A percentile compares a stretch with the other conserved stretches of the same genome.
Conservation (phyloP, 2,329 filamentous ascomycete genomes). For the Penicillium vulpinum region DNA sequence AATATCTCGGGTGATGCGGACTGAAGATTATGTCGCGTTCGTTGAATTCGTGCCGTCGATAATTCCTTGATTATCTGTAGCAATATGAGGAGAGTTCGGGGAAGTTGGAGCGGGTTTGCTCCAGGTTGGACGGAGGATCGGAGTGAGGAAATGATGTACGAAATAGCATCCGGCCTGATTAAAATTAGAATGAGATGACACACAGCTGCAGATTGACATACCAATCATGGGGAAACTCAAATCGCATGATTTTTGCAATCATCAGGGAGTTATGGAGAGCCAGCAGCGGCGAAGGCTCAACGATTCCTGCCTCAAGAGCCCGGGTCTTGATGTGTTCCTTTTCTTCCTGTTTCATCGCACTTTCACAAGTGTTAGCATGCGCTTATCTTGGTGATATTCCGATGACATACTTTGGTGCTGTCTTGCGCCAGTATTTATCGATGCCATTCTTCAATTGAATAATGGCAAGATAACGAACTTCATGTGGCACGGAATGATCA, state of each 20-base stretch:
- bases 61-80: conserved; percentile 90
- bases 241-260: conserved; percentile 81
- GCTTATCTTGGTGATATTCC: background rate
- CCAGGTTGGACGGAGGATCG: conserved; percentile 55
- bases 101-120: conserved; percentile 65
- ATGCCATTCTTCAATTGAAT: conserved; percentile 97
- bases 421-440: conserved; percentile 89
- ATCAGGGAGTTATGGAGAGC: conserved; percentile 87
- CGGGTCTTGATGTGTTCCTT: conserved; percentile 74
- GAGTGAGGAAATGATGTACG: conserved; percentile 61
- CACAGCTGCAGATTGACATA: conserved; percentile 23
- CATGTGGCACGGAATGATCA: conserved; percentile 71
- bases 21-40: conserved; percentile 74
- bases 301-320: conserved; percentile 72
- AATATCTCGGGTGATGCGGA: conserved; percentile 79
- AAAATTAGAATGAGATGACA: conserved; percentile 8
- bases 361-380: conserved; percentile 32
- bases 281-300: conserved; percentile 72
- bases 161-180: conserved; percentile 50
- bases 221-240: conserved; percentile 90
- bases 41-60: conserved; percentile 72
- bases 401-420: conserved; percentile 62
- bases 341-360: conserved; percentile 65
- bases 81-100: conserved; percentile 72
- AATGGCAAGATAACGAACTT: conserved; percentile 83